Base-by-base conservation (phyloP, 345 rosid genomes). In the Linum lewisii region DNA sequence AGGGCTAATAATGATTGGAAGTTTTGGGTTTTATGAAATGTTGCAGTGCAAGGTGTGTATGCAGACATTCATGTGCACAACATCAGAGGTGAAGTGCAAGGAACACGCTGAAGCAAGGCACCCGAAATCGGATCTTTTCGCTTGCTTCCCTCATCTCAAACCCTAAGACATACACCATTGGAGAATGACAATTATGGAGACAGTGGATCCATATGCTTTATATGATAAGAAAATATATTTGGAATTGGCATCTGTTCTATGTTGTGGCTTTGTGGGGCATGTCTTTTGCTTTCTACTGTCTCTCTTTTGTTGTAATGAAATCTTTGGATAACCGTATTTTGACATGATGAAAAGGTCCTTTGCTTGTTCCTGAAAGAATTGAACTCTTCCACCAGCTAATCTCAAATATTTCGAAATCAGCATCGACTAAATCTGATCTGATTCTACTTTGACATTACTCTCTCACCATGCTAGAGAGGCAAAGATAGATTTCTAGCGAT, bases 21-120 rank as follows among this genome's bases (percentile, higher is more conserved):
- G 51, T 58, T 51, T 23, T 16, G 34, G 34, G 0, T 29, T 29
- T 29, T 5, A 8, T 29, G 34, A 29, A 29, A 29, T 29, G 5
- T 29, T 60, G 70, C 70, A 67, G 70, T 67, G 70, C 65, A 67
- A 60, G 70, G 60, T 67, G 6, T 67, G 70, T 45, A 67, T 67
- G 70, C 70, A 67, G 54, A 67, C 70, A 3, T 67, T 67, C 65
- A 60, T 67, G 60, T 67, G 70, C 65, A 67, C 70, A 36, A 67
- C 70, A 9, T 24, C 70, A n/a, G 70, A 67, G 49, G 70, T 67
- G 60, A 67, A 60, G n/a, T 67, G 70, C 60, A 67, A 13, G 70
- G 70, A 67, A 45, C 70, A 67, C 60, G 61, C 65, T 1, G 70
- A 67, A 54, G 60, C 59, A 6, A 67, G 60, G 55, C 70, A 67